These are phyloP conservation scores for Mucor indicus DNA, from an alignment of 371 early-diverging fungal genomes.

Conservation along the genomic window DNA sequence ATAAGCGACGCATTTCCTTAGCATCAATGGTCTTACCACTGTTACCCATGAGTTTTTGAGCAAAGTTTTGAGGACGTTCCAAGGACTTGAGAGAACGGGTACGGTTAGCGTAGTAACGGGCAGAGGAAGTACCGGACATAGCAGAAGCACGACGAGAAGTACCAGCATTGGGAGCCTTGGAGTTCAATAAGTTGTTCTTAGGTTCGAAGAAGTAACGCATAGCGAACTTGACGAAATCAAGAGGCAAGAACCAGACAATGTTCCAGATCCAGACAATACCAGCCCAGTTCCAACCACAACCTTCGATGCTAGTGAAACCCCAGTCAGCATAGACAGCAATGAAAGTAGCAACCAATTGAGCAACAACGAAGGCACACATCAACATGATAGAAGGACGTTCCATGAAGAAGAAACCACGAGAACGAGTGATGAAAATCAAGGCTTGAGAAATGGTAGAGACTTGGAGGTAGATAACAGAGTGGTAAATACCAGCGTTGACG, in stretches of 20 bases:
- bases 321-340: constrained; percentile 63
- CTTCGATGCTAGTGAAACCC: constrained; percentile 54
- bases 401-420: constrained; percentile 56
- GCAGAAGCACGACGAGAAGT: constrained; percentile 46
- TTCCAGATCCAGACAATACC: constrained; percentile 78
- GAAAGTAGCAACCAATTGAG: constrained; percentile 58
- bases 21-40: constrained; percentile 46
- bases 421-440: constrained; percentile 63
- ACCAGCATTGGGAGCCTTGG: constrained; percentile 33
- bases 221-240: constrained; percentile 74
- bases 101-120: constrained; percentile 48
- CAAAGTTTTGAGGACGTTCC: constrained; percentile 45
- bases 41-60: constrained; percentile 34
- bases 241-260: constrained; percentile 72
- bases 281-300: constrained; percentile 58
- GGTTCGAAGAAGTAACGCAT: constrained; percentile 59
- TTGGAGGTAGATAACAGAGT: constrained; percentile 58
- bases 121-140: constrained; percentile 42
- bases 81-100: constrained; percentile 40
- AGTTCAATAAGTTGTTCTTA: constrained; percentile 36
- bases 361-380: constrained; percentile 52
- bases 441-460: constrained; percentile 60
- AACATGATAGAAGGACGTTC: constrained; percentile 58
- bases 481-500: constrained; percentile 44
- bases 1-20: constrained; percentile 53